Evolutionary conservation across 345 rosid genomes (phyloP).

Genomic region (Citrus hindsii): DNA sequence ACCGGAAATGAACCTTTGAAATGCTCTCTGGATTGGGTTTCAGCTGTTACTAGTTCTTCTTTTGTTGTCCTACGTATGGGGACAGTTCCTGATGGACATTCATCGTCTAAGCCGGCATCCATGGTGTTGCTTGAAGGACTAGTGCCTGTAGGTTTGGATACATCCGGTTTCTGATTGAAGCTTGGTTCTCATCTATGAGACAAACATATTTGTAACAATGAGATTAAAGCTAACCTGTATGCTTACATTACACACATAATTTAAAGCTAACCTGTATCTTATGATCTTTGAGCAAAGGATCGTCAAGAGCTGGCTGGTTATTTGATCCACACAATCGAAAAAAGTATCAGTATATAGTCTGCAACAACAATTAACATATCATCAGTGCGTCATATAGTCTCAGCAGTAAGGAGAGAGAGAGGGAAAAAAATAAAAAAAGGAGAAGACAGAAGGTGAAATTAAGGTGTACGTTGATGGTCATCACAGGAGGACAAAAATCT

Average conservation of each 20-base stretch:
- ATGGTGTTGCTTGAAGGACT: neutral
- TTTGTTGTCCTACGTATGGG: conserved; percentile 11
- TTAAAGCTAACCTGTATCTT: conserved; percentile 6
- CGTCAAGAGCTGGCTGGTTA: conserved; percentile 13
- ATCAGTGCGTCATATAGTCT: no score
- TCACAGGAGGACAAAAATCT: neutral
- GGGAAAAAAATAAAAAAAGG: no score
- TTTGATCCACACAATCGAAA: neutral
- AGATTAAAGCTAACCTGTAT: neutral
- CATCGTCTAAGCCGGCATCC: neutral
- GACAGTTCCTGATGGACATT: conserved; percentile 20
- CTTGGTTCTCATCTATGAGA: conserved; percentile 11
- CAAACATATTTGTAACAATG: neutral
- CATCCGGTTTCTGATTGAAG: neutral
- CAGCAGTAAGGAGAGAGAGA: no score
- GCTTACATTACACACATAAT: neutral
- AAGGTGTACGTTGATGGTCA: neutral
- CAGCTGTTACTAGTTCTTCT: conserved; percentile 5
- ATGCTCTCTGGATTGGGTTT: neutral
- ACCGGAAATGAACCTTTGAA: neutral
- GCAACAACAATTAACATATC: neutral
- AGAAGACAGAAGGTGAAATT: neutral
- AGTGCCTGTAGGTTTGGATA: neutral
- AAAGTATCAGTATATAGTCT: neutral
- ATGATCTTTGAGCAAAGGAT: conserved; percentile 20